Evolutionary conservation across 2,329 filamentous ascomycete genomes (phyloP).

Genomic region (Metarhizium rileyi): DNA sequence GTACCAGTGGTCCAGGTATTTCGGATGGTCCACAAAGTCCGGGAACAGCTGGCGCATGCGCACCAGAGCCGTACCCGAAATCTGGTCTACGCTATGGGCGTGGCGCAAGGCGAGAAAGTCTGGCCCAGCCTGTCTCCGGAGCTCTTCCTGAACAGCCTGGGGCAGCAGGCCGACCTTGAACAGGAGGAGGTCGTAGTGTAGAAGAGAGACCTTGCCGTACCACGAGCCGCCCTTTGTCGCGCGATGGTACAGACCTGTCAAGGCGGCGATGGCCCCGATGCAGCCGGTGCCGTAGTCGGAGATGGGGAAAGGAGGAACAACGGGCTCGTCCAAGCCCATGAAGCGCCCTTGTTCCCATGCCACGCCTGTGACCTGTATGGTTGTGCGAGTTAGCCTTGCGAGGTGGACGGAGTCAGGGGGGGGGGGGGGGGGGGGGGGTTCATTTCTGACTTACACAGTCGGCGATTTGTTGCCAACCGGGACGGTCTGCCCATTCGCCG

Average conservation of each 20-base stretch:
- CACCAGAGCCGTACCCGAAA: conserved; percentile 48
- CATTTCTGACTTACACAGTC: conserved; percentile 37
- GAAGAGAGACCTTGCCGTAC: conserved; percentile 52
- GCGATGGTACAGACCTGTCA: conserved; percentile 53
- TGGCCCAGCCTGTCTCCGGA: conserved; percentile 37
- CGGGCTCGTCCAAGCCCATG: conserved; percentile 52
- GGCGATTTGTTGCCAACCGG: conserved; percentile 65
- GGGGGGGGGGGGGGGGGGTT: conserved; percentile 7
- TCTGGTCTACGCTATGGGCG: conserved; percentile 55
- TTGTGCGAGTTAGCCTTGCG: neutral
- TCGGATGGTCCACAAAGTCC: conserved; percentile 39
- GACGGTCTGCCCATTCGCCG: conserved; percentile 50
- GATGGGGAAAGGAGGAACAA: conserved; percentile 56
- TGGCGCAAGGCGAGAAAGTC: conserved; percentile 50
- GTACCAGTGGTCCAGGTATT: conserved; percentile 40
- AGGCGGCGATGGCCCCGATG: conserved; percentile 58
- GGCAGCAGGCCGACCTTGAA: conserved; percentile 51
- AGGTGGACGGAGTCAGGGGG: neutral
- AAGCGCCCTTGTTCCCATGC: conserved; percentile 53
- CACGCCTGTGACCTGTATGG: conserved; percentile 39
- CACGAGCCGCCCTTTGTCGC: conserved; percentile 56
- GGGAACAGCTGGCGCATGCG: conserved; percentile 43
- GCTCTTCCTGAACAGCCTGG: conserved; percentile 37
- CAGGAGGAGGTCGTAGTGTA: conserved; percentile 60
- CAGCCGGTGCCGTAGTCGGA: conserved; percentile 63